These are phyloP conservation scores for Botrytis squamosa DNA, from an alignment of 2,329 filamentous ascomycete species.

Conservation along the genomic window DNA sequence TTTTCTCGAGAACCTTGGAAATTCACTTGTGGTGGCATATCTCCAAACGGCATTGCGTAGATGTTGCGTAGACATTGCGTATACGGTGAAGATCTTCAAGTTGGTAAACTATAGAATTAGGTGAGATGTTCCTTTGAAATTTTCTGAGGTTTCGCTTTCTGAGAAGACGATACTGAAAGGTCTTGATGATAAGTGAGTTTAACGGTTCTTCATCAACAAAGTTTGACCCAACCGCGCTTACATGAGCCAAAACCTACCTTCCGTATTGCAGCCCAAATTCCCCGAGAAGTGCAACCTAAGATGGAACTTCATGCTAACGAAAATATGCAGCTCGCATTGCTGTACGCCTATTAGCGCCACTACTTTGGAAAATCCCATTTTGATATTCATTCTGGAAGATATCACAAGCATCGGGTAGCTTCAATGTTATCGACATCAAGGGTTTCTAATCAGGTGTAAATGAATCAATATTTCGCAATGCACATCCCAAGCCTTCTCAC, in stretches of 20 bases:
- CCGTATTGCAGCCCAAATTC: not conserved
- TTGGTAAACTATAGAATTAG: not conserved
- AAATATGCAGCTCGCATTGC: conserved; percentile 3
- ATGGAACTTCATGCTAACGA: not conserved
- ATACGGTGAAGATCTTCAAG: not conserved
- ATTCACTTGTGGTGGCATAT: not conserved
- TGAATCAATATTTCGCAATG: not conserved
- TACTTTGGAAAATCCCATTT: not conserved
- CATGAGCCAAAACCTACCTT: not conserved
- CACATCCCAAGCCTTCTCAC: not conserved
- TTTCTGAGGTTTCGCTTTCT: not conserved
- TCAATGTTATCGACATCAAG: not conserved
- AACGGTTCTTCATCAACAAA: not conserved
- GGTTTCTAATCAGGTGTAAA: not conserved
- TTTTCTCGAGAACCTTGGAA: not conserved
- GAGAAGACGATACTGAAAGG: not conserved
- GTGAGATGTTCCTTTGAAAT: not conserved
- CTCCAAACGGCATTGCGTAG: not conserved
- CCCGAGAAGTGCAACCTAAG: not conserved
- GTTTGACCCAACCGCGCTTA: not conserved
- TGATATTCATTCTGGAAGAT: not conserved
- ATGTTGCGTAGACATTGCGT: not conserved
- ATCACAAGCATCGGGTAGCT: not conserved
- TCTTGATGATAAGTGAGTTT: not conserved
- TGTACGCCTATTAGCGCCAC: conserved; percentile 11